Evolutionary conservation across 2,329 filamentous ascomycete genomes (phyloP).

Genomic region (Trichoderma arundinaceum): DNA sequence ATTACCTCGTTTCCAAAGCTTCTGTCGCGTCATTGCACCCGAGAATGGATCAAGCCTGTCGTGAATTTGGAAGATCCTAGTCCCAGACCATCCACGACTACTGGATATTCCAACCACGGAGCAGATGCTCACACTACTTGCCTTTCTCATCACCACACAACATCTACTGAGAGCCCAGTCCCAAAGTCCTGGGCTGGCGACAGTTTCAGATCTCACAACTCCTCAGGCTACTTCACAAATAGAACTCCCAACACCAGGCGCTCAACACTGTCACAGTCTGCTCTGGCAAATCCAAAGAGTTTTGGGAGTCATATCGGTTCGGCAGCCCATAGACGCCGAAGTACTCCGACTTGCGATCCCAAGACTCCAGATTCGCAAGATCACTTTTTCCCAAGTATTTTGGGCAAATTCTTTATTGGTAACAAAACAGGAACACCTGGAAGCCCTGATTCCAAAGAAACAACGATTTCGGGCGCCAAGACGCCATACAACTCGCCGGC

Average conservation of each 20-base stretch:
- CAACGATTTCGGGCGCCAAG: background rate
- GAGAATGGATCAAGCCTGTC: slow-evolving; percentile 43
- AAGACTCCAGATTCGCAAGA: slow-evolving; percentile 30
- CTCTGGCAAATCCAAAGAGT: slow-evolving; percentile 32
- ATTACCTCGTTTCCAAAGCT: slow-evolving; percentile 47
- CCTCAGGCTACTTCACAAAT: slow-evolving; percentile 35
- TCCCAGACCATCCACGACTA: background rate
- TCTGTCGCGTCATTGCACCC: slow-evolving; percentile 42
- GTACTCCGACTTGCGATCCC: slow-evolving; percentile 33
- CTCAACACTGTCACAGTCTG: slow-evolving; percentile 10
- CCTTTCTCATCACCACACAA: slow-evolving; percentile 20
- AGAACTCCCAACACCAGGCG: slow-evolving; percentile 9
- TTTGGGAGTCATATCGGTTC: slow-evolving; percentile 38
- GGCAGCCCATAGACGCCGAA: slow-evolving; percentile 39
- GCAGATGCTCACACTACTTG: slow-evolving; percentile 42
- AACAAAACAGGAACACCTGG: slow-evolving; percentile 36
- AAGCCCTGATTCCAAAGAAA: background rate
- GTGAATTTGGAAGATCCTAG: slow-evolving; percentile 33
- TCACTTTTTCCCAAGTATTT: slow-evolving; percentile 37
- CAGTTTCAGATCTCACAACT: slow-evolving; percentile 36
- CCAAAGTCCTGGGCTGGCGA: slow-evolving; percentile 32
- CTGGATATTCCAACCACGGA: slow-evolving; percentile 40
- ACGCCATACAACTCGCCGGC: slow-evolving; percentile 13
- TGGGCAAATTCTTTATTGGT: slow-evolving; percentile 41
- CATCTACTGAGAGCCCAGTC: slow-evolving; percentile 31